Evolutionary conservation across 768 basidiomycete genomes (phyloP).

Genomic region (Xerocomus brunneocitrinus): DNA sequence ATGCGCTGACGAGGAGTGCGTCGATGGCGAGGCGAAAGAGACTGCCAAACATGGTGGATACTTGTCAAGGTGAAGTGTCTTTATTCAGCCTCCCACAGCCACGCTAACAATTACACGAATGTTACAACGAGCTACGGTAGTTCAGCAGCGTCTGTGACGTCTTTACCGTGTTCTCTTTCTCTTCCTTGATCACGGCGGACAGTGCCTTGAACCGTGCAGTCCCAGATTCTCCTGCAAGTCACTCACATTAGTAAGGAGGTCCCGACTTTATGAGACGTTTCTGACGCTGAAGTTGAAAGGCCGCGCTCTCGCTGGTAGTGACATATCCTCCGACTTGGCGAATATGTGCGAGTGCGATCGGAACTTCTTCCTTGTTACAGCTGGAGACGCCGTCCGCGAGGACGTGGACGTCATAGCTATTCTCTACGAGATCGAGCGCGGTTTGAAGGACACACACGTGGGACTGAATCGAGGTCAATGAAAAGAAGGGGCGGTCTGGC

Average conservation of each 20-base stretch:
- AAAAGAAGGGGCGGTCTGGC: not conserved
- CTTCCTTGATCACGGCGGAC: constrained; percentile 69
- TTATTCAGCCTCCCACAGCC: constrained; percentile 10
- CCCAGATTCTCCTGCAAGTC: constrained; percentile 50
- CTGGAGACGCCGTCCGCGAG: constrained; percentile 84
- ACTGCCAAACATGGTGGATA: constrained; percentile 24
- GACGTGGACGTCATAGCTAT: constrained; percentile 54
- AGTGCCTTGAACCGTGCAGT: constrained; percentile 68
- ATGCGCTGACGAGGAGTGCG: constrained; percentile 71
- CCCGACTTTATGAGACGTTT: constrained; percentile 7
- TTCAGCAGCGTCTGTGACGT: constrained; percentile 32
- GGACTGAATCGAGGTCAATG: constrained; percentile 43
- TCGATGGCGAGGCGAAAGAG: constrained; percentile 69
- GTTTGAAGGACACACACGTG: constrained; percentile 91
- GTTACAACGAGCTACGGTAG: constrained; percentile 20
- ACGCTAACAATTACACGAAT: no score
- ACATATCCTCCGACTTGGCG: constrained; percentile 71
- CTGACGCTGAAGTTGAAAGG: constrained; percentile 71
- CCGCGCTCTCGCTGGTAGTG: constrained; percentile 75
- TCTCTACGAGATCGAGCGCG: constrained; percentile 57
- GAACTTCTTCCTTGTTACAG: constrained; percentile 74
- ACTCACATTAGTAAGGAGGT: constrained; percentile 10
- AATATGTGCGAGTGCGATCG: constrained; percentile 65
- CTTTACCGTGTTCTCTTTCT: constrained; percentile 56
- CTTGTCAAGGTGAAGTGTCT: no score